phyloP scores from a whole-genome alignment of 164 flowering plant genomes.

The Vitis amurensis region DNA sequence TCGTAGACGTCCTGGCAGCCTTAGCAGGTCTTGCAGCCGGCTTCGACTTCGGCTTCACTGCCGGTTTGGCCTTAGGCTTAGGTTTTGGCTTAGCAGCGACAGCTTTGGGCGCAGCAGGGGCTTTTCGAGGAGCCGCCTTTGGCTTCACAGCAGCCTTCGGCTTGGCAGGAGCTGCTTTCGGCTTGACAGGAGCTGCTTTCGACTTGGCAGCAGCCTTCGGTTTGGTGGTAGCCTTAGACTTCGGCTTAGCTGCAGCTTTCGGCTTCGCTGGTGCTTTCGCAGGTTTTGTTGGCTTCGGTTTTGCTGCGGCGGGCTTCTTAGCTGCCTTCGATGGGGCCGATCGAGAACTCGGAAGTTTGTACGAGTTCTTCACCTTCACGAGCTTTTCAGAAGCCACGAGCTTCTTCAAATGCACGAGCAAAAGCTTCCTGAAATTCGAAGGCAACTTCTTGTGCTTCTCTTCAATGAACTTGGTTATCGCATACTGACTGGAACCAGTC shows the following conservation, averaged over 20 bases:
- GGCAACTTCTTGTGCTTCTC: constrained; percentile 44
- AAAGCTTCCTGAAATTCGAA: constrained; percentile 37
- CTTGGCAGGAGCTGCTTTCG: constrained; percentile 12
- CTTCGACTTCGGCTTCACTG: constrained; percentile 27
- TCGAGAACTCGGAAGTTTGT: constrained; percentile 32
- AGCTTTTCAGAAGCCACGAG: constrained; percentile 32
- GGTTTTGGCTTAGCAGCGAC: constrained; percentile 15
- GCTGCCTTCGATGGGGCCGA: constrained; percentile 13
- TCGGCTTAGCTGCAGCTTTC: constrained; percentile 16
- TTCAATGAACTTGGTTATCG: constrained; percentile 38
- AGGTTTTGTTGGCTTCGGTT: constrained; percentile 12
- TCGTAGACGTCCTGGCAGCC: constrained; percentile 20
- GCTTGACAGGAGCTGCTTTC: constrained; percentile 8
- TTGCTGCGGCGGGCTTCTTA: constrained; percentile 21
- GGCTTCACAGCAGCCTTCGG: constrained; percentile 23
- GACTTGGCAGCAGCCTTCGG: constrained; percentile 15
- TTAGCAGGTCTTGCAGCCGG: constrained; percentile 13
- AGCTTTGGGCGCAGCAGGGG: constrained; percentile 13
- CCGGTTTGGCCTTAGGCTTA: constrained; percentile 13
- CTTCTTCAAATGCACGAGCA: constrained; percentile 37
- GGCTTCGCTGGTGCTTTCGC: constrained; percentile 15
- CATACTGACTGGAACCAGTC: constrained; percentile 45
- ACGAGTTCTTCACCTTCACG: constrained; percentile 38
- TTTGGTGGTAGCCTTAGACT: constrained; percentile 17
- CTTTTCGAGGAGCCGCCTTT: constrained; percentile 15